Conservation (phyloP, 1,284 basidiomycete species). For the Veloporphyrellus conicus region DNA sequence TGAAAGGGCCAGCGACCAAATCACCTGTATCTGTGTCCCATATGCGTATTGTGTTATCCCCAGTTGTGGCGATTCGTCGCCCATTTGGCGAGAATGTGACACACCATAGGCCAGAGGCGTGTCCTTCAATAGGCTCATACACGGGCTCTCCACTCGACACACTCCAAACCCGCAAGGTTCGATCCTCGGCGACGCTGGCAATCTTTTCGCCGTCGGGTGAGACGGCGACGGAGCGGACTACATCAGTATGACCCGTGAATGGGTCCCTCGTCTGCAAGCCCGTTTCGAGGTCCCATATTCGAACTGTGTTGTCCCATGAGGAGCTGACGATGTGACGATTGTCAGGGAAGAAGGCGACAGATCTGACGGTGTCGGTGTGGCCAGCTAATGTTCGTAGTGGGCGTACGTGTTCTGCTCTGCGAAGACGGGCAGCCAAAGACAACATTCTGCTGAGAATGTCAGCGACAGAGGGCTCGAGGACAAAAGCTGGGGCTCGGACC, state of each 20-base stretch:
- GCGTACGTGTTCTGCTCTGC: conserved; percentile 30
- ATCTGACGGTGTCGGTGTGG: conserved; percentile 29
- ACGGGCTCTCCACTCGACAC: conserved; percentile 19
- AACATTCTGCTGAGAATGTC: conserved; percentile 13
- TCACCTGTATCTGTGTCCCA: conserved; percentile 31
- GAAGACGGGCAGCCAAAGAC: conserved; percentile 22
- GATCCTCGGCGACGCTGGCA: conserved; percentile 30
- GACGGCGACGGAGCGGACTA: conserved; percentile 31
- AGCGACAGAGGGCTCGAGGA: conserved; percentile 1
- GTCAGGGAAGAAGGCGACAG: conserved; percentile 31
- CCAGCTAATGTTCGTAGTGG: conserved; percentile 24
- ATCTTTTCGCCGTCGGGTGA: conserved; percentile 26
- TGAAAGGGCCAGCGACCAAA: conserved; percentile 26
- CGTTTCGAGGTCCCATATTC: conserved; percentile 28
- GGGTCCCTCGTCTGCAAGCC: conserved; percentile 16
- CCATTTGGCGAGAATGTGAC: conserved; percentile 34
- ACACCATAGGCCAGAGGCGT: conserved; percentile 29
- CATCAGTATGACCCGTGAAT: conserved; percentile 28
- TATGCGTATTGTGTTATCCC: conserved; percentile 32
- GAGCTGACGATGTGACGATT: conserved; percentile 27
- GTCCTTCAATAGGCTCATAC: conserved; percentile 30
- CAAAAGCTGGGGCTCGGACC: not conserved
- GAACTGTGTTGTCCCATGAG: conserved; percentile 29
- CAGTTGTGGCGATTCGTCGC: conserved; percentile 31
- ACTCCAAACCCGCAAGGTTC: conserved; percentile 31